Base-by-base conservation (phyloP, 2,329 filamentous ascomycete genomes). In the Phialophora chinensis region DNA sequence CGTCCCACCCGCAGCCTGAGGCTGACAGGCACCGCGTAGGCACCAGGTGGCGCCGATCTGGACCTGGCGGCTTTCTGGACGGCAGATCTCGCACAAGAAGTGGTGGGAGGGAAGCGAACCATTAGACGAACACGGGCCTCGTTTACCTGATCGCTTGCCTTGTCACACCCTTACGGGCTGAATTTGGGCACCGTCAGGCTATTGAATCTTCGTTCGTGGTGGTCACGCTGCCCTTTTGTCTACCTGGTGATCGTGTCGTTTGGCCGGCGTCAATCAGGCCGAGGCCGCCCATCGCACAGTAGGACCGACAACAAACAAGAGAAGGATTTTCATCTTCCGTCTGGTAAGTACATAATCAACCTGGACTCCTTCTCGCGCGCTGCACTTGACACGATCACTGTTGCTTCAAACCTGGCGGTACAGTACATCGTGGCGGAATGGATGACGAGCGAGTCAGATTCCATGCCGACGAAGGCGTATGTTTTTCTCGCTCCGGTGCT, bases 311-410 rank as follows among this genome's bases (percentile, higher is more conserved):
- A 11, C 49, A 25, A 11, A 52, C 49, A 27, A 27, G 20, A 27
- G 14, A 8, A 52, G 23, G 25, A 11, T 4, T 23, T 4, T 14
- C 49, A 27, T 12, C 47, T 52, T 12, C 10, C 14, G 5, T n/a
- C 42, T 10, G 42, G 57, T 60, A 38, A 50, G 57, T 50, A 23
- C 23, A 44, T 47, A 27, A 49, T 20, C n/a, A 60, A 20, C 8
- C 10, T 8, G 35, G 44, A 27, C 4, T 47, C 47, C n/a, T 33
- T 52, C 25, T 17, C 10, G 4, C 20, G 25, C 20, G 14, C 20
- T 29, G 14, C 8, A 27, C 20, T 23, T 52, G 25, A 23, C 20
- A 6, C 4, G 20, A 17, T 17, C 20, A 27, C n/a, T 29, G 11
- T 50, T 27, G 25, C 53, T 11, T n/a, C 29, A 31, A 31, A 10